Base-by-base conservation (phyloP, 1,284 basidiomycete species). In the Heterobasidion parviporum region DNA sequence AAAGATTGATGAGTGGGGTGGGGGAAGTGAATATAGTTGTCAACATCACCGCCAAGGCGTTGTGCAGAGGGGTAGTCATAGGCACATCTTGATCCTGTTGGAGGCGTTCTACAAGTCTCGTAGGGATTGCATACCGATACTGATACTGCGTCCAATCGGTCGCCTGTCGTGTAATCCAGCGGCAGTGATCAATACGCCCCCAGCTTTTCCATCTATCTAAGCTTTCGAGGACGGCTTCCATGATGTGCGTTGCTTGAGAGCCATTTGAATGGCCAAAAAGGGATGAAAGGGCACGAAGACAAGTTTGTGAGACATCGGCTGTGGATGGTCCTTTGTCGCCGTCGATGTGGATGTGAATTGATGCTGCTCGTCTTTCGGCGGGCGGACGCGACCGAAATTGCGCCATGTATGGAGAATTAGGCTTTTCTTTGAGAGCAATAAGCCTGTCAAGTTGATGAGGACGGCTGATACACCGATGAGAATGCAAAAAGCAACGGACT, bases 61-160 rank as follows among this genome's bases (percentile, higher is more conserved):
- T 75, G 56, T 92, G 89, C 64, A 87, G 78, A 16, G 76, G 63
- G 4, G 78, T 77, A 4, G 80, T 71, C 20, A 74, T 67, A 1
- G 75, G 64, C 1, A 76, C 67, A 58, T 93, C 91, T 61, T 84
- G 83, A 48, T 81, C 77, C 60, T 85, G 81, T 38, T 87, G 76
- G 6, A 98, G 79, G 33, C 82, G 80, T 66, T 98, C 94, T 41
- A 97, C 85, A 8, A 98, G 75, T 62, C 85, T 81, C 2, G 89
- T 89, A 9, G 95, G 92, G 2, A 98, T 82, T 16, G 89, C 86
- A 66, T 92, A 94, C 36, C 95, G 89, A 69, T 96, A 96, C 67
- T 96, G 93, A 58, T 95, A 90, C 63, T 89, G 89, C 8, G 92
- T 81, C 87, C 92, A 96, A 61, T 91, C 85, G 33, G 87, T 83